Base-by-base conservation (phyloP, 768 basidiomycete genomes). In the Fibroporia radiculosa region DNA sequence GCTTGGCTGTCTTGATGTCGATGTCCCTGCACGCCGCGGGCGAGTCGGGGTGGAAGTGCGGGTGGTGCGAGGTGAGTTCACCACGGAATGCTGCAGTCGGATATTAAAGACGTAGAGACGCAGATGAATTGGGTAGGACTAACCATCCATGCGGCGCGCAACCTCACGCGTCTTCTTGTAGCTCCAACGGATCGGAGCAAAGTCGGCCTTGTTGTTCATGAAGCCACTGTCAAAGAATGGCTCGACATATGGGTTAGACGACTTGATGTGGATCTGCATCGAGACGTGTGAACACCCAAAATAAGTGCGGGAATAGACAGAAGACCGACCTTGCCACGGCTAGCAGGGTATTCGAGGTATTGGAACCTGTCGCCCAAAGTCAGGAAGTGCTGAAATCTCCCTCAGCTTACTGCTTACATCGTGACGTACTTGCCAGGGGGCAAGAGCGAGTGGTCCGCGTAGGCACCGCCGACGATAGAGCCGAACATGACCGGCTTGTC, bases 401-500 rank as follows among this genome's bases (percentile, higher is more conserved):
- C 12, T 22, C 22, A 16, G 20, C 29, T 35, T 4, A 11, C 27
- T 25, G 55, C 65, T 24, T 49, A 75, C 80, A 82, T 82, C 3
- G 80, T 81, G 42, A 82, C 70, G 54, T 78, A 82, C 59, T 82
- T 82, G 34, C 82, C 81, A 41, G 81, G 82, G 45, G 82, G 82
- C 40, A 83, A 72, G 42, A 82, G 67, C 7, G 75, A 58, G 63
- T 84, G 82, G 62, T 84, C 82, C 35, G 81, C 81, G 56, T 83
- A 82, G 14, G 80, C 81, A 61, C 73, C 81, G 26, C 75, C 73
- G 36, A 82, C 80, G 50, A 83, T 82, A 31, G 79, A 77, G 42
- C 76, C 80, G 58, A 82, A 82, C 80, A 83, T 83, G 47, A 83
- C 79, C 3, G 82, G 82, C 68, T 84, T 84, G 69, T 83, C 82